Percentiles rank a stretch among this genome's conserved stretches.
phyloP scores from a whole-genome alignment of 2,329 filamentous ascomycete genomes.

The Exophiala sp. region DNA sequence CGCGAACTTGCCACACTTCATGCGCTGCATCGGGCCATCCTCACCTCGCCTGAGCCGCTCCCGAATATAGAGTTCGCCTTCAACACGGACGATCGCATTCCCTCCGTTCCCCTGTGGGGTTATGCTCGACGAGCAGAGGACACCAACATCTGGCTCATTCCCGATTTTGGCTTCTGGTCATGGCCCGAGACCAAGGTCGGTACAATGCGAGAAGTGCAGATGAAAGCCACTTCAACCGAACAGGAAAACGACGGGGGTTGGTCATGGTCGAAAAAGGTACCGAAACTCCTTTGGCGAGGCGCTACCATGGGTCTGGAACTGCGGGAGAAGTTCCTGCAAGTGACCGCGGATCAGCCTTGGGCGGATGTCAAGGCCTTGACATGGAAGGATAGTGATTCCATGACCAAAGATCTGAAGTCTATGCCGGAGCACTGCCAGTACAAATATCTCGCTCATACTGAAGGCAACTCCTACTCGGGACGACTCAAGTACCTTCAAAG shows the following conservation, averaged over 20 bases:
- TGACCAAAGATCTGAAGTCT: conserved; percentile 40
- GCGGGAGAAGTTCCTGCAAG: conserved; percentile 37
- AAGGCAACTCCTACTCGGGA: conserved; percentile 51
- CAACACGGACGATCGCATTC: conserved; percentile 41
- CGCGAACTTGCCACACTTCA: conserved; percentile 41
- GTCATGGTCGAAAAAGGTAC: conserved; percentile 35
- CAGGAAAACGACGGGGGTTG: conserved; percentile 10
- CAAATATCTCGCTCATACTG: conserved; percentile 50
- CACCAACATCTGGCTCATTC: conserved; percentile 45
- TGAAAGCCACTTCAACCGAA: conserved; percentile 20
- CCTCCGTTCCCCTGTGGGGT: conserved; percentile 38
- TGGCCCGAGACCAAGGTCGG: conserved; percentile 47
- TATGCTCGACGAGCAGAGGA: conserved; percentile 40
- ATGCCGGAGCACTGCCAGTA: conserved; percentile 52
- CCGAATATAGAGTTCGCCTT: conserved; percentile 49
- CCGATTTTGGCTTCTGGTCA: conserved; percentile 51
- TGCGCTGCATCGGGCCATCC: conserved; percentile 45
- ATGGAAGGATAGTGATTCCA: conserved; percentile 38
- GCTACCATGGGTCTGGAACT: conserved; percentile 37
- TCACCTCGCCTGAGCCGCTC: conserved; percentile 37
- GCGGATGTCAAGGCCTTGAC: conserved; percentile 41
- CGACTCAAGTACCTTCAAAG: conserved; percentile 51
- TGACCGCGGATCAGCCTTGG: conserved; percentile 41
- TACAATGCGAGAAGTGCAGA: conserved; percentile 40
- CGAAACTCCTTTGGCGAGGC: conserved; percentile 47